Percentiles rank a stretch among this genome's conserved stretches.
phyloP scores from a whole-genome alignment of 2,329 filamentous ascomycete genomes.

The Tolypocladium sp. region DNA sequence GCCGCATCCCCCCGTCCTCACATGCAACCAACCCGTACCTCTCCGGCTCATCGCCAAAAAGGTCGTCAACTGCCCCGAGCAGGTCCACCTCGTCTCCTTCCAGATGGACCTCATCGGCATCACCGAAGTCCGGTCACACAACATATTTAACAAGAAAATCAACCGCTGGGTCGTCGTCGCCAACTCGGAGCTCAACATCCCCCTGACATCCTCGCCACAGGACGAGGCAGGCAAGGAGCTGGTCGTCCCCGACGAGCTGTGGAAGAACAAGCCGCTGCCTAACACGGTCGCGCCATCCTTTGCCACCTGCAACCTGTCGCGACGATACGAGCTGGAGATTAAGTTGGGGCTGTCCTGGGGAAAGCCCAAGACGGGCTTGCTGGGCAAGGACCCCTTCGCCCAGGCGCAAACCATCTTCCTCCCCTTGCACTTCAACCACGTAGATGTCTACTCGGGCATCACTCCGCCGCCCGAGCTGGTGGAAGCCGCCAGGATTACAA shows the following conservation, averaged over 20 bases:
- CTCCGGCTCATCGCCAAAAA: constrained; percentile 74
- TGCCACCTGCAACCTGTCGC: constrained; percentile 75
- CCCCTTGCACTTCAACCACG: constrained; percentile 63
- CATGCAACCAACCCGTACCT: constrained; percentile 79
- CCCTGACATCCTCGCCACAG: constrained; percentile 48
- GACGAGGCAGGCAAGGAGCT: constrained; percentile 56
- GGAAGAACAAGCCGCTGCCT: constrained; percentile 64
- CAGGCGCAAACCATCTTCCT: constrained; percentile 65
- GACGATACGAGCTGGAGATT: constrained; percentile 77
- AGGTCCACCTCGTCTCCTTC: constrained; percentile 66
- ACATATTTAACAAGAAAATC: constrained; percentile 59
- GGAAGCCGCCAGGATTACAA: constrained; percentile 37
- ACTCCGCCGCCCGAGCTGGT: constrained; percentile 69
- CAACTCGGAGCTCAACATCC: constrained; percentile 61
- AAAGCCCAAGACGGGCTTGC: constrained; percentile 30
- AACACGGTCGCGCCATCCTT: constrained; percentile 85
- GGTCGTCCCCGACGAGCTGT: constrained; percentile 60
- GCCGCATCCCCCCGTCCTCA: constrained; percentile 79
- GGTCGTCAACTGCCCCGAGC: constrained; percentile 57
- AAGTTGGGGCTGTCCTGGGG: constrained; percentile 71
- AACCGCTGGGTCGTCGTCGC: constrained; percentile 70
- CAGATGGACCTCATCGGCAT: constrained; percentile 75
- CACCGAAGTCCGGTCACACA: constrained; percentile 72
- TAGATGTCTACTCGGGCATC: constrained; percentile 83
- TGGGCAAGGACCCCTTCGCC: constrained; percentile 12